Conservation (phyloP, 306 rosid genomes). For the Quercus agrifolia region DNA sequence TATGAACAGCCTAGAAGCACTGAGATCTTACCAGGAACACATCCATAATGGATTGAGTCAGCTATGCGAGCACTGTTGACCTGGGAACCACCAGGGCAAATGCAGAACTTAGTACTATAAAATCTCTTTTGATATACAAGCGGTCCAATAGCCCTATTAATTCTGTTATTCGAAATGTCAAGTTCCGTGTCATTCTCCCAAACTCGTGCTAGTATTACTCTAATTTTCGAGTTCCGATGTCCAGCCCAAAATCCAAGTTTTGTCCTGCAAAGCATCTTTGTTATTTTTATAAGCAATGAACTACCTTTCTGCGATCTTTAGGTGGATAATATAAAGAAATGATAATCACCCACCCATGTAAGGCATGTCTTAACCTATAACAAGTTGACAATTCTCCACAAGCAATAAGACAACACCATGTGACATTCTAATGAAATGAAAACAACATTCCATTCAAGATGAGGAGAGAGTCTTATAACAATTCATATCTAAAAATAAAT, state of each 20-base stretch:
- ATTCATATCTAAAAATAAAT: background rate
- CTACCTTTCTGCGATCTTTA: background rate
- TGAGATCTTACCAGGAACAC: constrained; percentile 78
- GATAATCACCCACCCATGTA: background rate
- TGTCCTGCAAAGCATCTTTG: constrained; percentile 59
- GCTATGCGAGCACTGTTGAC: constrained; percentile 96
- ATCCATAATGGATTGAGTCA: constrained; percentile 96
- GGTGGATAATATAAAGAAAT: background rate
- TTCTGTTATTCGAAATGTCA: constrained; percentile 85
- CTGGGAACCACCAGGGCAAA: constrained; percentile 99
- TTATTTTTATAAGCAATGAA: background rate
- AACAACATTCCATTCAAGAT: background rate
- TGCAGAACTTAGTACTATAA: constrained; percentile 79
- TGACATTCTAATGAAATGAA: background rate
- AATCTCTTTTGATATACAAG: constrained; percentile 85
- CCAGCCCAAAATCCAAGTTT: constrained; percentile 97
- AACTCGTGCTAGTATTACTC: constrained; percentile 89
- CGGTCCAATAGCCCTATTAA: constrained; percentile 82
- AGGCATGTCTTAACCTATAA: background rate
- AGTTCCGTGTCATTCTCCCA: constrained; percentile 99
- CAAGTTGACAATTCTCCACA: background rate
- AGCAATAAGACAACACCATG: background rate
- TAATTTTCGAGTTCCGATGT: constrained; percentile 90
- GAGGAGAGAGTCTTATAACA: background rate
- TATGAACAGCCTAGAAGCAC: background rate